Evolutionary conservation across 2,329 filamentous ascomycete species (phyloP), one percentile per base, ranked within the genome.

Genomic region (Ophiostoma tasmaniense): DNA sequence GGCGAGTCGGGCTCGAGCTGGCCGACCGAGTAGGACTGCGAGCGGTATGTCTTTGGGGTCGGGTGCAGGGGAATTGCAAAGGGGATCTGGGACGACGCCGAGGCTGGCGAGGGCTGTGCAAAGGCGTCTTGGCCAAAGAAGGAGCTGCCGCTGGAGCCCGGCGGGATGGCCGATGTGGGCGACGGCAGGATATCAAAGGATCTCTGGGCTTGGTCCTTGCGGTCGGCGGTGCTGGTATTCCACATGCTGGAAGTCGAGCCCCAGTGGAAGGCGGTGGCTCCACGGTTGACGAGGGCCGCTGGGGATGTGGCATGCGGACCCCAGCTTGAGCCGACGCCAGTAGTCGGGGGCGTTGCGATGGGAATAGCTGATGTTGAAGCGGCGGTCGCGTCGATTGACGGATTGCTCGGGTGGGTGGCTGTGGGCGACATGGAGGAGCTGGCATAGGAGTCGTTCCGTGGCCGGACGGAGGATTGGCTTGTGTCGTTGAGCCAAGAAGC

Each of bases 21-120:
- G 4, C 93, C 93, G 65, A 96, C 94, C 0, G 94, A 98, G 78
- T 98, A 98, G 4, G 95, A 98, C 78, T 97, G 92, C 6, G 95
- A 99, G 61, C 95, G 89, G 74, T 96, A 95, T 0, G 92, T 93
- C 78, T 98, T 98, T 1, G 91, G 91, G 0, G 92, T 95, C 0
- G 94, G 93, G 72, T 96, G 91, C 25, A 96, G 83, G 3, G 93
- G 93, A 73, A 96, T 96, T 7, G 91, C 85, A 75, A 96, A 96
- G 0, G 92, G 91, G 68, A 96, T 90, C 72, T 94, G 87, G 73
- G 61, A 39, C 2, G 61, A 17, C 13, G 83, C 78, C 64, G 81
- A 82, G 69, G 78, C 81, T 64, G 81, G 81, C 45, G 85, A 84
- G 0, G 82, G 81, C 73, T 86, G 84, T 17, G 80, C 73, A 28